Evolutionary conservation across 2,329 filamentous ascomycete genomes (phyloP).

Genomic region (Fusarium circinatum): DNA sequence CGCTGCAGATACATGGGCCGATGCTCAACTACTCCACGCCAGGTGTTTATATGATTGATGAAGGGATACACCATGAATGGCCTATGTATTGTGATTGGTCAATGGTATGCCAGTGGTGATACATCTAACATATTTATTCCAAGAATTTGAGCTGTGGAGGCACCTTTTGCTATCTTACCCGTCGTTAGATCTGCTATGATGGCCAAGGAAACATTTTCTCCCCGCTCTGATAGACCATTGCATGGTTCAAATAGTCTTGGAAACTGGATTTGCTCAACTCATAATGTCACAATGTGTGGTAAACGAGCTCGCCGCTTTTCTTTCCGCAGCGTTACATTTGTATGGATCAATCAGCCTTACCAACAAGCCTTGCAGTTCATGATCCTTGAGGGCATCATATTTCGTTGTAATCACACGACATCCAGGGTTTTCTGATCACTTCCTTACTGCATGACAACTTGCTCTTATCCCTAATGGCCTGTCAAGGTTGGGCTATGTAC

Average conservation of each 20-base stretch:
- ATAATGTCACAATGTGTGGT: not conserved
- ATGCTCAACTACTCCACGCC: not conserved
- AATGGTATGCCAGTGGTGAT: not conserved
- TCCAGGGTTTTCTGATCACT: not conserved
- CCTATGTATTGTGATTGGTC: not conserved
- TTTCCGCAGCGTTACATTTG: not conserved
- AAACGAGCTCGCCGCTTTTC: not conserved
- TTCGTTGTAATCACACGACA: not conserved
- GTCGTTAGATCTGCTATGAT: not conserved
- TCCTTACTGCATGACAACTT: not conserved
- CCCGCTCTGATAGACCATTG: not conserved
- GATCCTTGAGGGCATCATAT: not conserved
- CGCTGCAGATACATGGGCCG: not conserved
- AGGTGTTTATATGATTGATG: not conserved
- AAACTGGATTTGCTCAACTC: not conserved
- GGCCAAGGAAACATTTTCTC: not conserved
- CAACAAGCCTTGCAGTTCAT: not conserved
- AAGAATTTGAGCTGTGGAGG: not conserved
- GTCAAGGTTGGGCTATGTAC: not conserved
- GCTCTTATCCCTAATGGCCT: too few species aligned
- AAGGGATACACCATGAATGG: not conserved
- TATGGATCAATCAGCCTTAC: conserved; percentile 4
- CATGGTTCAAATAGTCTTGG: not conserved
- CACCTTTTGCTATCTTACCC: not conserved
- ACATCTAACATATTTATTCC: not conserved